A percentile compares a stretch with the other conserved stretches of the same genome.
These are phyloP conservation scores for Monilinia fructigena DNA, from an alignment of 2,329 filamentous ascomycete genomes.

Conservation along the genomic window DNA sequence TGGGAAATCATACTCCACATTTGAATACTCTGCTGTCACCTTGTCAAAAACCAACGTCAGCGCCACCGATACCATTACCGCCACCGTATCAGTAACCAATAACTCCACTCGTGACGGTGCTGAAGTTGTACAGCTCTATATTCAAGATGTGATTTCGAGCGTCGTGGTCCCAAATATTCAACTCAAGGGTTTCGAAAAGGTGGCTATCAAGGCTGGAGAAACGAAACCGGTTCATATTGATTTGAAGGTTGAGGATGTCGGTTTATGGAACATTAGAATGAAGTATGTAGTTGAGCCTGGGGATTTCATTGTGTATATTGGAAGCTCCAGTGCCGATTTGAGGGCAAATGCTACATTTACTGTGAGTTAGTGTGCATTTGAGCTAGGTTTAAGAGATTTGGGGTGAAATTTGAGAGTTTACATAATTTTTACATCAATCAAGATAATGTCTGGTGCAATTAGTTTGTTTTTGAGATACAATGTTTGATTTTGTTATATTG, in stretches of 20 bases:
- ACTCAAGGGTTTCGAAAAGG: conserved; percentile 71
- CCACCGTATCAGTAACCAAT: conserved; percentile 58
- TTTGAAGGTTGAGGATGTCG: conserved; percentile 64
- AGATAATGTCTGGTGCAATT: not conserved
- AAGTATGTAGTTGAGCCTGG: conserved; percentile 73
- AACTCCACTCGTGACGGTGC: conserved; percentile 52
- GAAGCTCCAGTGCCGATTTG: conserved; percentile 58
- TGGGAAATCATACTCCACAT: conserved; percentile 69
- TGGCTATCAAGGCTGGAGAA: conserved; percentile 55
- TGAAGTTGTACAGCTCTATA: conserved; percentile 57
- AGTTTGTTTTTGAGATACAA: not conserved
- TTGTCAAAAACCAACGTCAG: conserved; percentile 42
- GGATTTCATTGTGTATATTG: conserved; percentile 62
- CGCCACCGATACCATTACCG: conserved; percentile 51
- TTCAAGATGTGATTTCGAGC: conserved; percentile 49
- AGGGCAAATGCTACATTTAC: conserved; percentile 56
- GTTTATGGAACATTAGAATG: conserved; percentile 70
- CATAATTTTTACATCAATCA: not conserved
- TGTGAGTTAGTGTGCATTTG: conserved; percentile 40
- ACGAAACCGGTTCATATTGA: conserved; percentile 54
- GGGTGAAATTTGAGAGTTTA: not conserved
- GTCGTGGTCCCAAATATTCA: conserved; percentile 66
- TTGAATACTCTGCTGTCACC: conserved; percentile 51
- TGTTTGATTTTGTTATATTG: not conserved
- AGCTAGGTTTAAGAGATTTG: not conserved